Base-by-base conservation (phyloP, 495 filamentous ascomycete species). In the Amphirosellinia nigrospora region DNA sequence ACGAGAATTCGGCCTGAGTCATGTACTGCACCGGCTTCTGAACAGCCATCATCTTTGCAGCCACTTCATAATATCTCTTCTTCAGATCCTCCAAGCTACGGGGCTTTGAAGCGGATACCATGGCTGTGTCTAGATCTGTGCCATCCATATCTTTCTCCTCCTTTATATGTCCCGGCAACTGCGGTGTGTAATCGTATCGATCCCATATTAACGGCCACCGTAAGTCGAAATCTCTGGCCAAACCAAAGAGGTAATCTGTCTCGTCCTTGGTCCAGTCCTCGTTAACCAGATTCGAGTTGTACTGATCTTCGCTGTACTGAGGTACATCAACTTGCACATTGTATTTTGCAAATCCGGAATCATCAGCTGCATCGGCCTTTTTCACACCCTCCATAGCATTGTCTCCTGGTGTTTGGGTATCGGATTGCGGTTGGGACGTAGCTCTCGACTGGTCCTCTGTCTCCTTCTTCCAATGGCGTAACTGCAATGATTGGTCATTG, bases 161-260 rank as follows among this genome's bases (percentile, higher is more conserved):
- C 45, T 71, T 76, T 36, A 55, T 52, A 21, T 55, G 60, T 8
- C 65, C 78, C 36, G 86, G 77, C 2, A 73, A 62, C 38, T 75
- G 78, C 1, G 91, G 87, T 60, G 84, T 79, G 74, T 89, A 97
- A 28, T 97, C 93, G 79, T 97, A 99, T 15, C 94, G 92, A 76
- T 99, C 96, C 79, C 89, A 92, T 55, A 99, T 93, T n/a, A 99
- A 80, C 19, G 94, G 82, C 91, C 96, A 99, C 66, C 94, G 89
- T 53, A 97, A 82, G 72, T 96, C 93, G 73, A 89, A 97, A 15
- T 95, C 90, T 55, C 85, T 83, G 13, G 85, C 91, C 32, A 95
- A 74, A 32, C 88, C 81, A 76, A 98, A 83, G 68, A 99, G 81
- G 75, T 97, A 97, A 74, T 97, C 94, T 6, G 96, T 98, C 79